Evolutionary conservation across 352 stramenopile species (phyloP), one percentile per base, ranked within the genome.

Genomic region (Pythium inflatum): DNA sequence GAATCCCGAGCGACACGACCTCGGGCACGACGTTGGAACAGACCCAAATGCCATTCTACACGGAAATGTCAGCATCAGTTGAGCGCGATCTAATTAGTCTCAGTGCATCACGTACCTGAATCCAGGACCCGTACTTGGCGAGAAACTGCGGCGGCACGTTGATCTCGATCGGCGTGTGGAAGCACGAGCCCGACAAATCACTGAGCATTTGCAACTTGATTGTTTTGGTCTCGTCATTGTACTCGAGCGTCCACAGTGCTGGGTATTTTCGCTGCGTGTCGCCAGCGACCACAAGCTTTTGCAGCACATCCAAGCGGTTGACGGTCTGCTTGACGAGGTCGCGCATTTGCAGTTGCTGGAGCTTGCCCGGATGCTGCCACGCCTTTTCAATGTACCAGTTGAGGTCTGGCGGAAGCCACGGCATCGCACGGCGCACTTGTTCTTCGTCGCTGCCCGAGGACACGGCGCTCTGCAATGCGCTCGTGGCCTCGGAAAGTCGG

Each of bases 231-330:
- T 54, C 30, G n/a, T 54, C n/a, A 3, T 64, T 30, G 62, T 68
- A 73, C 38, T 75, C 58, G 8, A 78, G 43, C 33, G 71, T 78
- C 71, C 71, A 75, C 16, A 78, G 58, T 25, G 71, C 62, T 6
- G 71, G 67, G 38, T 62, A 73, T 5, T 49, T 56, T 2, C 69
- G 58, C 0, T 43, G 36, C 5, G 27, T 59, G n/a, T 70, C 68
- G 9, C 55, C 56, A 0, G 36, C 53, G 9, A 68, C 59, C 11
- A 68, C 27, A 11, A 70, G 56, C 30, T 66, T 70, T 46, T 70
- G 18, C 3, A 75, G 30, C 24, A 75, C 62, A 8, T 70, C 61
- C 12, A 68, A 20, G 0, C 27, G 34, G 27, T 57, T 62, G 25
- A 68, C 40, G 0, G 33, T 58, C 28, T 75, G 61, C 55, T 68